Evolutionary conservation across 2,329 filamentous ascomycete genomes (phyloP).

Genomic region (Orbilia quercus): DNA sequence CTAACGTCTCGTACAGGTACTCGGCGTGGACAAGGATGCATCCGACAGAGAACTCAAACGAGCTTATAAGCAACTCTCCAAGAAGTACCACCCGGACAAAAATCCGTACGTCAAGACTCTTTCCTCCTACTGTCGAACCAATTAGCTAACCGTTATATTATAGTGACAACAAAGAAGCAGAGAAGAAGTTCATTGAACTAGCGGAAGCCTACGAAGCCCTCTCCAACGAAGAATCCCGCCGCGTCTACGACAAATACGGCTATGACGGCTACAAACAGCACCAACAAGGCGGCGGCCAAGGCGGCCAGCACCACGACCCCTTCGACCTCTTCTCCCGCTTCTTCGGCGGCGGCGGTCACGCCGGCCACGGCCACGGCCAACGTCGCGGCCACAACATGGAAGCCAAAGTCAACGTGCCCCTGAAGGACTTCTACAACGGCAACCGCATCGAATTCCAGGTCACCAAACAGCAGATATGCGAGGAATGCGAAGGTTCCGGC

Average conservation of each 20-base stretch:
- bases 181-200: constrained; percentile 91
- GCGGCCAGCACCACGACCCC: constrained; percentile 76
- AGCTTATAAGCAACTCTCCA: constrained; percentile 89
- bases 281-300: constrained; percentile 75
- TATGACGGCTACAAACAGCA: constrained; percentile 90
- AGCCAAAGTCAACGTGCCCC: constrained; percentile 79
- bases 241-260: constrained; percentile 93
- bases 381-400: constrained; percentile 89
- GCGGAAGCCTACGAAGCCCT: constrained; percentile 96
- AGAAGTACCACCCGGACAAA: constrained; percentile 98
- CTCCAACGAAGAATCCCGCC: constrained; percentile 79
- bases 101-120: constrained; percentile 76
- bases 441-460: constrained; percentile 85
- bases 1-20: constrained; percentile 68
- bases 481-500: constrained; percentile 86
- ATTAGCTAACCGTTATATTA: constrained; percentile 11
- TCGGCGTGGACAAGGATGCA: constrained; percentile 82
- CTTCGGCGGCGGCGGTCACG: constrained; percentile 86
- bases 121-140: background rate
- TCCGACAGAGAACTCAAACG: constrained; percentile 90
- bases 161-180: constrained; percentile 81
- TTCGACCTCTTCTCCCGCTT: constrained; percentile 97
- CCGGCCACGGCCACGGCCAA: constrained; percentile 75
- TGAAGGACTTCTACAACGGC: constrained; percentile 94
- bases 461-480: constrained; percentile 95